These are phyloP conservation scores for Volvox africanus DNA, from an alignment of 139 green algal species.

Conservation along the genomic window DNA sequence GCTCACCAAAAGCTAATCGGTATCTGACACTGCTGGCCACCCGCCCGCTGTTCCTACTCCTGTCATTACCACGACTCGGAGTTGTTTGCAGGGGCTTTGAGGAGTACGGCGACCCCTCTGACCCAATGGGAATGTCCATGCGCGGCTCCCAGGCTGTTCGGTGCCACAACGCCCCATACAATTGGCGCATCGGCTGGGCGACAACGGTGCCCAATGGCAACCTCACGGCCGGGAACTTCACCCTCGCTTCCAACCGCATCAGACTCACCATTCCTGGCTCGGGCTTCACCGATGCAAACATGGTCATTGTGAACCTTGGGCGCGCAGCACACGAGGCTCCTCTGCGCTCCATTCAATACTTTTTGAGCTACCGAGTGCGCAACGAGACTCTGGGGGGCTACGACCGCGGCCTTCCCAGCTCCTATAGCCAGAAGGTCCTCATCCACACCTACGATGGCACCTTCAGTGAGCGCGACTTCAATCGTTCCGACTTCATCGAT, in stretches of 20 bases:
- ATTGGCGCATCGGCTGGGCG: conserved; percentile 12
- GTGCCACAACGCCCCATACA: conserved; percentile 28
- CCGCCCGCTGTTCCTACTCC: too few relatives aligned
- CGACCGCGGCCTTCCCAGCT: not conserved
- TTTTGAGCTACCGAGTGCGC: not conserved
- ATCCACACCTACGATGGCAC: conserved; percentile 10
- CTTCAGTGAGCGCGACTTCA: not conserved
- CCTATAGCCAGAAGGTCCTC: not conserved
- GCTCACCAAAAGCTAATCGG: too few relatives aligned
- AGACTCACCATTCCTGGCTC: conserved; percentile 11
- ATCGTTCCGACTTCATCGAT: not conserved
- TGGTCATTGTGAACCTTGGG: not conserved
- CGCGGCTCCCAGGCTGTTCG: not conserved
- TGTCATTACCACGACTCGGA: too few relatives aligned
- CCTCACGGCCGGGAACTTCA: conserved; percentile 30
- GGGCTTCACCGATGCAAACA: not conserved
- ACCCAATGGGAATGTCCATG: not conserved
- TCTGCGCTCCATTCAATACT: not conserved
- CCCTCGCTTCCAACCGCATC: not conserved
- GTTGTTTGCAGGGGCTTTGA: not conserved
- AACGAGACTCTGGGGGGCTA: not conserved
- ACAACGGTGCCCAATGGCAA: not conserved
- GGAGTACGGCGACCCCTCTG: conserved; percentile 21
- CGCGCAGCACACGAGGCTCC: too few relatives aligned
- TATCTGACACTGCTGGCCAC: too few relatives aligned